These are phyloP conservation scores for Sporormia fimetaria DNA, from an alignment of 495 filamentous ascomycete genomes.

Conservation along the genomic window DNA sequence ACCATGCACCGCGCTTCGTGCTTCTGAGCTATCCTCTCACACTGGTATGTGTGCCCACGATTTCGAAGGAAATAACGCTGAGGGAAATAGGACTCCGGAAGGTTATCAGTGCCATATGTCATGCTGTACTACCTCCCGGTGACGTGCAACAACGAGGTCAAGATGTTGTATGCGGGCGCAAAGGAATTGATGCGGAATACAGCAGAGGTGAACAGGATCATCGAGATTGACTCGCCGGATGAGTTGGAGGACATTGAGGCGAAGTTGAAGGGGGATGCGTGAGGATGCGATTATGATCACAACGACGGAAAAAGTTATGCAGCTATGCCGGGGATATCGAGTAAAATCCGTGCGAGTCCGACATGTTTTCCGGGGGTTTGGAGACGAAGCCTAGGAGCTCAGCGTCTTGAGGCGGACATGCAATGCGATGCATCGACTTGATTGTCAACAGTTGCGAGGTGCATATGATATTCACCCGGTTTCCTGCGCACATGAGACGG, in stretches of 20 bases:
- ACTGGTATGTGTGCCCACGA: constrained; percentile 43
- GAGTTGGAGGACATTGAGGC: constrained; percentile 64
- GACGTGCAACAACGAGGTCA: constrained; percentile 69
- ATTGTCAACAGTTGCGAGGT: too few species aligned
- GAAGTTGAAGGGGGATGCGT: constrained; percentile 39
- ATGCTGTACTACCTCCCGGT: constrained; percentile 85
- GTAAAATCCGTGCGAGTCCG: too few species aligned
- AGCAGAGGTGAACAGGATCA: constrained; percentile 67
- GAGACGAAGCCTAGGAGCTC: too few species aligned
- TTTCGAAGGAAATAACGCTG: not conserved
- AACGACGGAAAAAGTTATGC: too few species aligned
- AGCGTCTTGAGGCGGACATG: too few species aligned
- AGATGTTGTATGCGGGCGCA: constrained; percentile 91
- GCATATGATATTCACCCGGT: too few species aligned
- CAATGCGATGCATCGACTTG: too few species aligned
- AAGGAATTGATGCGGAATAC: constrained; percentile 91
- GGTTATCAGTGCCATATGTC: constrained; percentile 70
- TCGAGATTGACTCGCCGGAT: constrained; percentile 66
- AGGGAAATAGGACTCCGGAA: constrained; percentile 44
- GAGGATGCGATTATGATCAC: too few species aligned
- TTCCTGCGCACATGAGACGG: too few species aligned
- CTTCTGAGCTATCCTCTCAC: constrained; percentile 83
- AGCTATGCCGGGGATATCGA: too few species aligned
- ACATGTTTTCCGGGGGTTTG: too few species aligned
- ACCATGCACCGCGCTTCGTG: constrained; percentile 78